phyloP scores from a whole-genome alignment of 176 grass and related monocot species.

The Aechmea fasciata region DNA sequence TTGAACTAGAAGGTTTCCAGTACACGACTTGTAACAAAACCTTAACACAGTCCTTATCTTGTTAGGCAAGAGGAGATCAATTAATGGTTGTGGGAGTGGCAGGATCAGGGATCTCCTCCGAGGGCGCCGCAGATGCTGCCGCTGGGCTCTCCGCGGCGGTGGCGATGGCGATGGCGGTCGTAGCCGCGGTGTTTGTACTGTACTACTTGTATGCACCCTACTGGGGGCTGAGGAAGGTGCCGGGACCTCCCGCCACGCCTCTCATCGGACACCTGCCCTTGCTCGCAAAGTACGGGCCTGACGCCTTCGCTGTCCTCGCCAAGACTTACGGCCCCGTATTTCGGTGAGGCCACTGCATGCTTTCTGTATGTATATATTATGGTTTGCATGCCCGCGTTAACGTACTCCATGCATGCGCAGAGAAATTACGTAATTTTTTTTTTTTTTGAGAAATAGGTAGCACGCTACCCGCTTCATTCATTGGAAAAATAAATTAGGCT shows the following conservation, averaged over 20 bases:
- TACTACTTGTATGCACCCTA: conserved; percentile 68
- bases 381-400: neutral
- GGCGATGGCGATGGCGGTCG: neutral
- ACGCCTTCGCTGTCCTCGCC: conserved; percentile 51
- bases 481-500: too few species aligned
- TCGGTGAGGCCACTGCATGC: conserved; percentile 24
- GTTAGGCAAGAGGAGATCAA: too few species aligned
- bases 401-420: neutral
- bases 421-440: neutral
- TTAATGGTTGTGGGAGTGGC: neutral
- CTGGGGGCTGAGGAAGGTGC: conserved; percentile 44
- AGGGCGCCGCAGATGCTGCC: neutral
- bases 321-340: conserved; percentile 55
- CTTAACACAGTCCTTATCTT: too few species aligned
- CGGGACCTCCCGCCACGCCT: conserved; percentile 33
- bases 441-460: too few species aligned
- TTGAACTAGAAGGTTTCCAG: too few species aligned
- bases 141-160: neutral
- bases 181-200: conserved; percentile 25
- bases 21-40: too few species aligned
- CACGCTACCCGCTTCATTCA: too few species aligned
- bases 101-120: neutral
- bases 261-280: conserved; percentile 58
- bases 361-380: too few species aligned
- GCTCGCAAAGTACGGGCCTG: conserved; percentile 52